Conservation (phyloP, 192 early-diverging fungal genomes). For the Pilobolus umbonatus region DNA sequence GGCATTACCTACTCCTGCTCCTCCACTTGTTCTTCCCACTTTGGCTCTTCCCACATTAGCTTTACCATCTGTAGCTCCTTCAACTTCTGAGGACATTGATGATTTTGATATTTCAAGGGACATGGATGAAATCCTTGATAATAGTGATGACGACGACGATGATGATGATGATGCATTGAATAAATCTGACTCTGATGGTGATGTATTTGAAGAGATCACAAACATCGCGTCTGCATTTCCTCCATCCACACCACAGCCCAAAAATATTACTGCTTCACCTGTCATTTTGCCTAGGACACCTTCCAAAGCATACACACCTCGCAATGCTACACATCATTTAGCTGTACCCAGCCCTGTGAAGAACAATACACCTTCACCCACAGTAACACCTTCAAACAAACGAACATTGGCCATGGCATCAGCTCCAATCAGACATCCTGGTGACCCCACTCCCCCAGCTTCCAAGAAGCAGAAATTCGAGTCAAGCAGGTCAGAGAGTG, state of each 20-base stretch:
- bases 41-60: no score
- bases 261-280: no score
- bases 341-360: no score
- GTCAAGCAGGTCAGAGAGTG: slow-evolving; percentile 9
- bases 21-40: neutral
- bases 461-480: slow-evolving; percentile 14
- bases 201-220: slow-evolving; percentile 24
- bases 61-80: neutral
- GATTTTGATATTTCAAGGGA: slow-evolving; percentile 27
- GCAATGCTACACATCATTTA: no score
- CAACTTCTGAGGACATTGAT: slow-evolving; percentile 27
- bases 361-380: neutral
- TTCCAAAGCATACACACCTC: no score
- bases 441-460: neutral
- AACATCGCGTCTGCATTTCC: neutral
- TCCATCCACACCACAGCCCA: neutral
- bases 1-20: no score
- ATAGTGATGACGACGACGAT: slow-evolving; percentile 35
- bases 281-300: neutral
- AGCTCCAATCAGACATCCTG: slow-evolving; percentile 20
- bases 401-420: slow-evolving; percentile 24
- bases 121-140: slow-evolving; percentile 31
- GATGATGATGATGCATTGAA: slow-evolving; percentile 14
- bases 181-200: neutral
- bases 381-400: neutral